A percentile compares a stretch with the other conserved stretches of the same genome.
These are phyloP conservation scores for Nakaseomyces kungkrabaensis DNA, from an alignment of 1,139 yeast genomes.

Conservation along the genomic window DNA sequence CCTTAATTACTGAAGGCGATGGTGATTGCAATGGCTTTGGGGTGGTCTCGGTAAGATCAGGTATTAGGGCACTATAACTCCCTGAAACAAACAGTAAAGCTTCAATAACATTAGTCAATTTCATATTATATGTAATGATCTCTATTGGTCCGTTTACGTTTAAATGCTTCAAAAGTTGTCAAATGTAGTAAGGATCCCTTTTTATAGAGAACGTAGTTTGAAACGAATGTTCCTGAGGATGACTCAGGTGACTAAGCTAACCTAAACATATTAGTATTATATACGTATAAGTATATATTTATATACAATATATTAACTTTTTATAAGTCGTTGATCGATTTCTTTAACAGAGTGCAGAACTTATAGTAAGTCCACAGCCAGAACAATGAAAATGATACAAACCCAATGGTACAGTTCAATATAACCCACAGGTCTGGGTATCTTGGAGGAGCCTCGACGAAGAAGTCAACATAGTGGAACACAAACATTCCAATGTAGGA, in stretches of 20 bases:
- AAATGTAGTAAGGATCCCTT: background rate
- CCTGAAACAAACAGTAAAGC: background rate
- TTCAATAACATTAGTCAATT: too few species aligned
- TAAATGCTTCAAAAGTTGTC: too few species aligned
- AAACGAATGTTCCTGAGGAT: background rate
- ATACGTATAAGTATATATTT: background rate
- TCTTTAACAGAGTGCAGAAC: conserved; percentile 31
- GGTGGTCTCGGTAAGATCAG: background rate
- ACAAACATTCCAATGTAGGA: conserved; percentile 49
- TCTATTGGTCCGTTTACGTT: too few species aligned
- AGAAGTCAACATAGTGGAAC: conserved; percentile 47
- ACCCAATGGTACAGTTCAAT: conserved; percentile 61
- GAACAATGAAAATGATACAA: conserved; percentile 63
- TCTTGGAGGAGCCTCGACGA: conserved; percentile 41
- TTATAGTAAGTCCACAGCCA: conserved; percentile 70
- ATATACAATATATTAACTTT: background rate
- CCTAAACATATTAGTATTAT: background rate
- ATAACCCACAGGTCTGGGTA: conserved; percentile 86
- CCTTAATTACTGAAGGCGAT: background rate
- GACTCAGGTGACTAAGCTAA: background rate
- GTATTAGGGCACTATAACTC: background rate
- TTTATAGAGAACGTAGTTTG: background rate
- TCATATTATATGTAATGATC: too few species aligned
- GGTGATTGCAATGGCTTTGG: too few species aligned
- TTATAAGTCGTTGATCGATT: conserved; percentile 19